A percentile compares a stretch with the other conserved stretches of the same genome.
phyloP scores from a whole-genome alignment of 768 basidiomycete genomes.

The Gymnopilus dilepis region DNA sequence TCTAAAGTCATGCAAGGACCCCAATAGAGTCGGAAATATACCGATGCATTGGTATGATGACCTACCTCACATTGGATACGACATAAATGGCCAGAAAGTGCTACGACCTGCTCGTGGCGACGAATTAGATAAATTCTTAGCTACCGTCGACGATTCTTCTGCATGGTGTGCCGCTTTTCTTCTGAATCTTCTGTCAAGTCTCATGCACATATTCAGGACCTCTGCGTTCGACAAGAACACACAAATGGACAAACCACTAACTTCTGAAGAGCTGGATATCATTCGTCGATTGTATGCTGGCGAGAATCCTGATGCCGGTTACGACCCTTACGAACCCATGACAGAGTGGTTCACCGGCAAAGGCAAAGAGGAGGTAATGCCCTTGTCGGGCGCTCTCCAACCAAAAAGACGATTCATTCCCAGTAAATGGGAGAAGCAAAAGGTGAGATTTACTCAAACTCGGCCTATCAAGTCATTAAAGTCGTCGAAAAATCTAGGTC shows the following conservation, averaged over 20 bases:
- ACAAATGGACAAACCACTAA: slow-evolving; percentile 85
- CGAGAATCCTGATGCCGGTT: slow-evolving; percentile 89
- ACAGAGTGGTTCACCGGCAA: slow-evolving; percentile 98
- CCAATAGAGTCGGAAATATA: slow-evolving; percentile 94
- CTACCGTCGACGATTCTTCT: slow-evolving; percentile 89
- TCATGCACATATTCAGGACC: slow-evolving; percentile 59
- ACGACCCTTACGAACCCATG: slow-evolving; percentile 93
- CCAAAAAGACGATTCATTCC: slow-evolving; percentile 97
- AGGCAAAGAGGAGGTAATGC: slow-evolving; percentile 95
- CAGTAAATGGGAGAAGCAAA: slow-evolving; percentile 99
- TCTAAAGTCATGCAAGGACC: slow-evolving; percentile 57
- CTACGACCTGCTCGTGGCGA: slow-evolving; percentile 94
- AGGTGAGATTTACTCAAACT: slow-evolving; percentile 55
- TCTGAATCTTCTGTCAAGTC: neutral
- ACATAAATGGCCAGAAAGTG: slow-evolving; percentile 92
- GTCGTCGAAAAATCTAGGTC: slow-evolving; percentile 75
- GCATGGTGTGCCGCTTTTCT: slow-evolving; percentile 66
- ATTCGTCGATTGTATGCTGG: slow-evolving; percentile 88
- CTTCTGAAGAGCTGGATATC: slow-evolving; percentile 91
- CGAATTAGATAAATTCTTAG: slow-evolving; percentile 95
- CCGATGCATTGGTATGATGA: slow-evolving; percentile 99
- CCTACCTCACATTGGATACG: slow-evolving; percentile 97
- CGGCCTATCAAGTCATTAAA: too few species aligned
- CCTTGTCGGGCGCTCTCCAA: slow-evolving; percentile 87
- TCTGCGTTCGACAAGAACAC: slow-evolving; percentile 89